These are phyloP conservation scores for Claviceps monticola DNA, from an alignment of 2,329 filamentous ascomycete genomes.

Conservation along the genomic window DNA sequence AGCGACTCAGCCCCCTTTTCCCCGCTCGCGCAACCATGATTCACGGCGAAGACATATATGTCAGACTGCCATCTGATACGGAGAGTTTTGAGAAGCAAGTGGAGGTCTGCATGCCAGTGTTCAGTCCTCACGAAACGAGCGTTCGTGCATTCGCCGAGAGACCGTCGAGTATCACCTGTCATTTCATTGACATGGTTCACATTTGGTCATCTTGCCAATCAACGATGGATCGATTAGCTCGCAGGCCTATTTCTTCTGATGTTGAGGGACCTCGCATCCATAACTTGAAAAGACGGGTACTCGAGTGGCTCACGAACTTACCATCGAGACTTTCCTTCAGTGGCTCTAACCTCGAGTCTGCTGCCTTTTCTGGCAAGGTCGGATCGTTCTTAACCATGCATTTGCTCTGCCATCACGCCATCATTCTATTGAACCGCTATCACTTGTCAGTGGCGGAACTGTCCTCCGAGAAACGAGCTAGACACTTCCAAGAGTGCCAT, in stretches of 20 bases:
- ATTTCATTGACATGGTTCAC: slow-evolving; percentile 46
- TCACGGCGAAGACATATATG: slow-evolving; percentile 49
- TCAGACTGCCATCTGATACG: slow-evolving; percentile 50
- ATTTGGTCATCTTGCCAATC: slow-evolving; percentile 52
- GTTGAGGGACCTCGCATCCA: slow-evolving; percentile 24
- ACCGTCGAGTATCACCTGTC: slow-evolving; percentile 39
- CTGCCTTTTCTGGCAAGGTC: slow-evolving; percentile 36
- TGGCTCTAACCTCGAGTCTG: slow-evolving; percentile 41
- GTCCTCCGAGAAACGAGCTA: slow-evolving; percentile 23
- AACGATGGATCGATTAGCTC: slow-evolving; percentile 33
- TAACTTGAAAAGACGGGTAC: slow-evolving; percentile 35
- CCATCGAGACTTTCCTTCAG: slow-evolving; percentile 41
- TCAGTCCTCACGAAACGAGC: slow-evolving; percentile 32
- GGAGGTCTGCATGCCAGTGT: slow-evolving; percentile 44
- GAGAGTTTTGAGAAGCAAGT: slow-evolving; percentile 47
- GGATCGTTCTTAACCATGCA: slow-evolving; percentile 52
- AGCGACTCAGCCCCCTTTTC: slow-evolving; percentile 49
- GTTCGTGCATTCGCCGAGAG: slow-evolving; percentile 11
- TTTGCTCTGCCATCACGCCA: slow-evolving; percentile 48
- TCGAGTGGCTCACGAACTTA: slow-evolving; percentile 44
- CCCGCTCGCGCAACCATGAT: slow-evolving; percentile 40
- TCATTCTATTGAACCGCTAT: slow-evolving; percentile 53
- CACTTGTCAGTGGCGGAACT: slow-evolving; percentile 27
- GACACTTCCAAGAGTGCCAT: slow-evolving; percentile 33
- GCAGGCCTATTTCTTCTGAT: slow-evolving; percentile 14